Evolutionary conservation across 345 rosid genomes (phyloP).

Genomic region (Melastoma malabathricum): DNA sequence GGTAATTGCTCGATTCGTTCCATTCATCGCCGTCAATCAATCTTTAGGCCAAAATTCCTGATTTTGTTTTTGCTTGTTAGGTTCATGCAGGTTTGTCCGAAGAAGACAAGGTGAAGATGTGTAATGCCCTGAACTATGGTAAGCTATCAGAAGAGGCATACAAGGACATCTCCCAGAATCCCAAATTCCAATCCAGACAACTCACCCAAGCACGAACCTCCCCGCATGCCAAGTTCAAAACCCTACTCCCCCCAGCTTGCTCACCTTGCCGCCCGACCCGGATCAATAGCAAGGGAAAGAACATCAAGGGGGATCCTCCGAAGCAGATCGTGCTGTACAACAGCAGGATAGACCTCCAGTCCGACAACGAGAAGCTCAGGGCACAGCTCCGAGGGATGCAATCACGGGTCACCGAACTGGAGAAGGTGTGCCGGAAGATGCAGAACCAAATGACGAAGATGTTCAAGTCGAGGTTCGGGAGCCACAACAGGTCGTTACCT

Average conservation of each 20-base stretch:
- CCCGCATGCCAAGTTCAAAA: slow-evolving; percentile 37
- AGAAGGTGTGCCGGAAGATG: slow-evolving; percentile 72
- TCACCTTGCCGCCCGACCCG: slow-evolving; percentile 15
- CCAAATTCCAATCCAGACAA: slow-evolving; percentile 40
- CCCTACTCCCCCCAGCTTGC: slow-evolving; percentile 14
- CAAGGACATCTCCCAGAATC: slow-evolving; percentile 44
- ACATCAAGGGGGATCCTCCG: slow-evolving; percentile 7
- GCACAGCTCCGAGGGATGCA: slow-evolving; percentile 75
- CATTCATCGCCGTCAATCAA: background rate
- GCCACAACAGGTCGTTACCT: slow-evolving; percentile 54
- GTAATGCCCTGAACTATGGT: slow-evolving; percentile 40
- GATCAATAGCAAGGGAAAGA: slow-evolving; percentile 5
- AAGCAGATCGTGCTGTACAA: slow-evolving; percentile 30
- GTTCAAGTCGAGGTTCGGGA: slow-evolving; percentile 40
- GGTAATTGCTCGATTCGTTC: slow-evolving; percentile 18
- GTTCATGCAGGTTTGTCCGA: slow-evolving; percentile 58
- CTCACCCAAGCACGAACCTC: slow-evolving; percentile 27
- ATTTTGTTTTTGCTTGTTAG: slow-evolving; percentile 17
- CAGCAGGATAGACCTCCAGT: slow-evolving; percentile 30
- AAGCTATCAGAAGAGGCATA: slow-evolving; percentile 56
- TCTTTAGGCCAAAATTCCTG: background rate
- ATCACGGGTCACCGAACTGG: slow-evolving; percentile 71
- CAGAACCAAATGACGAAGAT: slow-evolving; percentile 68
- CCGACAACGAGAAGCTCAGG: slow-evolving; percentile 35
- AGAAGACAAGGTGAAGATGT: slow-evolving; percentile 55